These are phyloP conservation scores for Cryptococcus sp. DNA, from an alignment of 1,284 basidiomycete genomes.

Conservation along the genomic window DNA sequence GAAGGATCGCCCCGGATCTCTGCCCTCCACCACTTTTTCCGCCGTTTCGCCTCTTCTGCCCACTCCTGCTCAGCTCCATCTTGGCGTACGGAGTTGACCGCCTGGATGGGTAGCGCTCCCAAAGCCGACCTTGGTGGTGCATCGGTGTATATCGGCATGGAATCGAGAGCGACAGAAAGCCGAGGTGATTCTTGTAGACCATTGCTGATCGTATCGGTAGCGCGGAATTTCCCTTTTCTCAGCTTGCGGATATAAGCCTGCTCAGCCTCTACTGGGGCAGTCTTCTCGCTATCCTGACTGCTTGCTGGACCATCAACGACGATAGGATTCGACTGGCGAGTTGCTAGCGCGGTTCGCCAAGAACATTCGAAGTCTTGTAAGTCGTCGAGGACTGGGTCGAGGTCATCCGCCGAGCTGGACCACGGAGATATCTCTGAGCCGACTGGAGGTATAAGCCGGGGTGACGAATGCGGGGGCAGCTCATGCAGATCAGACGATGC, in stretches of 20 bases:
- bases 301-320: not conserved
- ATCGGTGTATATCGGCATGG: not conserved
- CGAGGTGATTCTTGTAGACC: not conserved
- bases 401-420: slow-evolving; percentile 10
- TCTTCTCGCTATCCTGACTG: not conserved
- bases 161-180: not conserved
- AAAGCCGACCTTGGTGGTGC: no score
- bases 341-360: slow-evolving; percentile 22
- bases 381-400: slow-evolving; percentile 24
- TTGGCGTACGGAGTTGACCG: no score
- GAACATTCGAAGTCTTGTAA: slow-evolving; percentile 28
- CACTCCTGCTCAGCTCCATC: not conserved
- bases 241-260: slow-evolving; percentile 3
- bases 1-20: slow-evolving; percentile 19
- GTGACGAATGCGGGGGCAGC: slow-evolving; percentile 8
- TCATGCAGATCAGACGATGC: slow-evolving; percentile 1
- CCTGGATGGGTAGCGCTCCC: no score
- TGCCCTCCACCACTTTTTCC: slow-evolving; percentile 34
- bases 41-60: slow-evolving; percentile 23
- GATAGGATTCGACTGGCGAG: no score
- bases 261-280: slow-evolving; percentile 3
- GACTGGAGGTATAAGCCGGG: slow-evolving; percentile 9
- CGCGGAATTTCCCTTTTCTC: slow-evolving; percentile 18
- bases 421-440: slow-evolving; percentile 9
- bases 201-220: not conserved